Evolutionary conservation across 2,329 filamentous ascomycete species (phyloP).

Genomic region (Elsinoe arachidis): DNA sequence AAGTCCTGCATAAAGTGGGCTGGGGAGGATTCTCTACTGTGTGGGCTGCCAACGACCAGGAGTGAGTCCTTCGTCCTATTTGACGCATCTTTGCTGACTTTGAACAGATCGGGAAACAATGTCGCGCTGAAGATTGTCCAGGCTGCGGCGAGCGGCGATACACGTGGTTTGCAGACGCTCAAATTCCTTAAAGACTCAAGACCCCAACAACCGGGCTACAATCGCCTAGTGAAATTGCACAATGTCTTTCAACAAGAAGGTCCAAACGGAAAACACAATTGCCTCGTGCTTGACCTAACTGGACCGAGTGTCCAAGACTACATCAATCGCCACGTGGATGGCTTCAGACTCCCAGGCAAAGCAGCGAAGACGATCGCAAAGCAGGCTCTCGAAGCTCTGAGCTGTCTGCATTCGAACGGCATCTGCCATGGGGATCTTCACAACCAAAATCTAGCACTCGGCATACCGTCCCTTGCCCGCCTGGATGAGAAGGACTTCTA

Average conservation of each 20-base stretch:
- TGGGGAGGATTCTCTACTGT: constrained; percentile 30
- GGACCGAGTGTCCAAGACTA: constrained; percentile 33
- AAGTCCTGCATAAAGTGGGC: constrained; percentile 32
- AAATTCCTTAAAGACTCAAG: constrained; percentile 12
- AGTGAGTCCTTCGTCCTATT: background rate
- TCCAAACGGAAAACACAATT: constrained; percentile 40
- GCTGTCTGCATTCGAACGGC: constrained; percentile 19
- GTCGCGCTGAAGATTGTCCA: constrained; percentile 23
- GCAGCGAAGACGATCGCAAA: constrained; percentile 24
- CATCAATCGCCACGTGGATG: constrained; percentile 28
- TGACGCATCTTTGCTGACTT: background rate
- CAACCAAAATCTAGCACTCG: constrained; percentile 23
- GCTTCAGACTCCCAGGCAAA: constrained; percentile 34
- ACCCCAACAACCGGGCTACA: constrained; percentile 16
- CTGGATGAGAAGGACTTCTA: constrained; percentile 20
- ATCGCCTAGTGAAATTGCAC: constrained; percentile 30
- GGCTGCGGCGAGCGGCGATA: constrained; percentile 13
- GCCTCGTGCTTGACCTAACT: constrained; percentile 34
- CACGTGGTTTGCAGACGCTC: constrained; percentile 18
- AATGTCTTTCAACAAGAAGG: constrained; percentile 33
- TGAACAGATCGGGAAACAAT: constrained; percentile 14
- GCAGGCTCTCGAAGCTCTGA: constrained; percentile 20
- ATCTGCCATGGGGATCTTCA: constrained; percentile 28
- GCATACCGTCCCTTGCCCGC: constrained; percentile 18
- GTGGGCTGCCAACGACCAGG: constrained; percentile 30